Evolutionary conservation across 2,329 filamentous ascomycete genomes (phyloP), one percentile per base, ranked within the genome.

Genomic region (Diaporthe vexans): DNA sequence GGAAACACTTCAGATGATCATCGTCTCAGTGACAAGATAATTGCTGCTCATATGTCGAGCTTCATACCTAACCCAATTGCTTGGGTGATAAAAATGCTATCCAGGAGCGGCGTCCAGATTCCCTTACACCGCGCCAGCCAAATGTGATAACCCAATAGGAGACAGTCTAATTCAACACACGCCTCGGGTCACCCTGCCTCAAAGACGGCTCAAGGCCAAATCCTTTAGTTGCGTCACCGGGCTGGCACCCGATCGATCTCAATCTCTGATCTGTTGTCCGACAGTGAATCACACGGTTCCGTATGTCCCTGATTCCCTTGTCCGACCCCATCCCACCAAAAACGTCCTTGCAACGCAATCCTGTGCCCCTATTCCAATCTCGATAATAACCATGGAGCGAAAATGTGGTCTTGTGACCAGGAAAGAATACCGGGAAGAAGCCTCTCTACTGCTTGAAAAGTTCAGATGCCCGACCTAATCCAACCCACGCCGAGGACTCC

Each of bases 81-180:
- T 46, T 56, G 57, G 48, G 43, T 15, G 17, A 19, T 6, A 43
- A 40, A 46, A 51, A 54, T 72, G 24, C 46, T 54, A 43, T n/a
- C n/a, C 69, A 72, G 33, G 33, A 43, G 46, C 58, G 57, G 57
- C 46, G 46, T 72, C 35, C 29, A 51, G 17, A 24, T 10, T 37
- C 11, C 57, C 35, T 26, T 46, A 11, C 58, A 46, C 33, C 43
- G 54, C 19, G 48, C 57, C 57, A 33, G 57, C 70, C 69, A 56
- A 40, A 37, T 35, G 33, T 63, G 58, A 48, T 56, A 21, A 26
- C 70, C 70, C 58, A 33, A 24, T 68, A 48, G 35, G 59, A 54
- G 59, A 72, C 70, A 72, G 69, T 72, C 70, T 72, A 71, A 63
- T 54, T 72, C 24, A 63, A 54, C 51, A 72, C 37, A 72, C 57